These are phyloP conservation scores for Lyophyllum atratum DNA, from an alignment of 768 basidiomycete species.

Conservation along the genomic window DNA sequence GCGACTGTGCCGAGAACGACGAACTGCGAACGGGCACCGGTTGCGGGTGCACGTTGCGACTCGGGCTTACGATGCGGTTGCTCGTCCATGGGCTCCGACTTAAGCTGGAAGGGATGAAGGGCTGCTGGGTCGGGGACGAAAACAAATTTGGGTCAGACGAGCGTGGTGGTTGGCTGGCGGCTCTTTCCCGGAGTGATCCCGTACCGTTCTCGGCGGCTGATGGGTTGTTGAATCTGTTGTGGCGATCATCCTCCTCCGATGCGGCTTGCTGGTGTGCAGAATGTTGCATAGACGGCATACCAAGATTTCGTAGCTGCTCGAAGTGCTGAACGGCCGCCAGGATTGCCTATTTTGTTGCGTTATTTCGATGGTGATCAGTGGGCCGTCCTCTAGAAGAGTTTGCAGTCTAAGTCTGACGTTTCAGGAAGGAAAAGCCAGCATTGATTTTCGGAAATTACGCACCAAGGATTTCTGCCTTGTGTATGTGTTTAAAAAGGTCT, in stretches of 20 bases:
- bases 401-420: constrained; percentile 9
- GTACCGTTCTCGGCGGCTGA: constrained; percentile 42
- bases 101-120: constrained; percentile 51
- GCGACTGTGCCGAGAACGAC: constrained; percentile 63
- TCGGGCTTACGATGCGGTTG: constrained; percentile 49
- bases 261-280: constrained; percentile 29
- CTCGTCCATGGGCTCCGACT: constrained; percentile 47
- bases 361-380: constrained; percentile 15
- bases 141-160: constrained; percentile 47
- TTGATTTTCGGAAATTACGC: too few relatives aligned
- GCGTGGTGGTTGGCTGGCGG: constrained; percentile 71
- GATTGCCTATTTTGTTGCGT: constrained; percentile 12
- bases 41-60: constrained; percentile 37
- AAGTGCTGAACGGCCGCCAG: constrained; percentile 26
- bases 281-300: constrained; percentile 30
- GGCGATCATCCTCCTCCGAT: constrained; percentile 58
- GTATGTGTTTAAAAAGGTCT: constrained; percentile 18
- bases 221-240: constrained; percentile 55
- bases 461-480: constrained; percentile 14
- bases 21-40: constrained; percentile 67
- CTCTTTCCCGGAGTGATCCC: constrained; percentile 57
- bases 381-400: constrained; percentile 12
- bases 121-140: constrained; percentile 54
- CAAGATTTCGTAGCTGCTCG: constrained; percentile 22
- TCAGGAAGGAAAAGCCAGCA: constrained; percentile 6